phyloP scores from a whole-genome alignment of 2,329 filamentous ascomycete genomes.

The Monilinia aucupariae region DNA sequence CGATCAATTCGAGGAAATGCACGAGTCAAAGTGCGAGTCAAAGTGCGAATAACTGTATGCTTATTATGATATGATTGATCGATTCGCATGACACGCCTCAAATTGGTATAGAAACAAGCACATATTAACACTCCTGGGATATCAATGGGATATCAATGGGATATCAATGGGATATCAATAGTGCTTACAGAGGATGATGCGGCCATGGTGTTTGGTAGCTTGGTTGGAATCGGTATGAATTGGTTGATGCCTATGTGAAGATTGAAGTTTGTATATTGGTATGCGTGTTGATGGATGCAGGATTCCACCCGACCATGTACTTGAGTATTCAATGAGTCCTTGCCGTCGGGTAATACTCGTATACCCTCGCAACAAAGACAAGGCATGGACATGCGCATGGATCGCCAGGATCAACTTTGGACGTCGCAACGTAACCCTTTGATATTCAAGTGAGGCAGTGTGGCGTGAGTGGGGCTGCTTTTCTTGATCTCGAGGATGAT shows the following conservation, averaged over 20 bases:
- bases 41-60: too few relatives aligned
- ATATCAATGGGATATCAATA: too few relatives aligned
- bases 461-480: constrained; percentile 1
- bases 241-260: neutral
- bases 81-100: neutral
- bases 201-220: neutral
- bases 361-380: neutral
- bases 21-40: too few relatives aligned
- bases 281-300: neutral
- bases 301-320: too few relatives aligned
- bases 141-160: too few relatives aligned
- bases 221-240: neutral
- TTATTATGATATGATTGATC: neutral
- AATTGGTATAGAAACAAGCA: constrained; percentile 4
- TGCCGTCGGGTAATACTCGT: too few relatives aligned
- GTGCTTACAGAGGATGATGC: constrained; percentile 15
- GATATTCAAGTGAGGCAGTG: neutral
- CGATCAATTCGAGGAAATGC: too few relatives aligned
- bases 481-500: neutral
- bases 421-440: neutral
- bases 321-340: neutral
- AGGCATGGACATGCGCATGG: too few relatives aligned
- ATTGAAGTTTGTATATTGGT: neutral
- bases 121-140: neutral
- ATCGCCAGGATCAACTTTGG: too few relatives aligned